These are phyloP conservation scores for Arachis hypogaea DNA, from an alignment of 306 rosid species.

Conservation along the genomic window DNA sequence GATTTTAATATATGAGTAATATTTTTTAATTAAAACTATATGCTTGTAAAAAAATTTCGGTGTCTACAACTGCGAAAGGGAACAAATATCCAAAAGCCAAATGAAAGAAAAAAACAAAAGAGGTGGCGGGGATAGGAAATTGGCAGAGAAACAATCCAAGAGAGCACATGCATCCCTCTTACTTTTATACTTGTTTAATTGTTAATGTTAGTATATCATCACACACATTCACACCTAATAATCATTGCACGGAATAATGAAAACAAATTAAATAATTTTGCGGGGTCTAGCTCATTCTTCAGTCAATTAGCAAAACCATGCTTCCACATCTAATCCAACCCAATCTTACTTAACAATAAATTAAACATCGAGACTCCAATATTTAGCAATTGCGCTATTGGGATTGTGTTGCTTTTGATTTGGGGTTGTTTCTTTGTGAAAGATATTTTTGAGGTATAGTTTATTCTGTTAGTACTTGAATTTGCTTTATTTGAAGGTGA, in stretches of 20 bases:
- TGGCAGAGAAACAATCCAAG: conserved; percentile 62
- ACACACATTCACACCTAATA: conserved; percentile 31
- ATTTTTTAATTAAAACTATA: no score
- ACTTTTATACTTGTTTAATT: conserved; percentile 30
- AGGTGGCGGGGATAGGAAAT: conserved; percentile 51
- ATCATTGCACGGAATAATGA: conserved; percentile 78
- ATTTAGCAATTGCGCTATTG: not conserved
- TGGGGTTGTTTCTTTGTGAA: not conserved
- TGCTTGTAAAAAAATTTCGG: no score
- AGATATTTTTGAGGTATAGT: no score
- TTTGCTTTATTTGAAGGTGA: no score
- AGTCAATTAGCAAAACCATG: conserved; percentile 46
- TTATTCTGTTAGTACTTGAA: no score
- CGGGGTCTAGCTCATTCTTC: conserved; percentile 45
- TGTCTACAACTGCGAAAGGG: conserved; percentile 31
- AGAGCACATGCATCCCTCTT: conserved; percentile 63
- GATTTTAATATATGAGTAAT: no score
- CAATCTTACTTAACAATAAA: conserved; percentile 14
- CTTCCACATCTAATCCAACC: not conserved
- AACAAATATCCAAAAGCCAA: conserved; percentile 50
- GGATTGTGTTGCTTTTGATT: conserved; percentile 10
- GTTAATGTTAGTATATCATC: conserved; percentile 56
- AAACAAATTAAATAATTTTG: conserved; percentile 43
- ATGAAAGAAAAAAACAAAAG: conserved; percentile 46
- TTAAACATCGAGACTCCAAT: not conserved